These are phyloP conservation scores for Adiantum capillusveneris DNA, from an alignment of 75 land plant species.

Conservation along the genomic window DNA sequence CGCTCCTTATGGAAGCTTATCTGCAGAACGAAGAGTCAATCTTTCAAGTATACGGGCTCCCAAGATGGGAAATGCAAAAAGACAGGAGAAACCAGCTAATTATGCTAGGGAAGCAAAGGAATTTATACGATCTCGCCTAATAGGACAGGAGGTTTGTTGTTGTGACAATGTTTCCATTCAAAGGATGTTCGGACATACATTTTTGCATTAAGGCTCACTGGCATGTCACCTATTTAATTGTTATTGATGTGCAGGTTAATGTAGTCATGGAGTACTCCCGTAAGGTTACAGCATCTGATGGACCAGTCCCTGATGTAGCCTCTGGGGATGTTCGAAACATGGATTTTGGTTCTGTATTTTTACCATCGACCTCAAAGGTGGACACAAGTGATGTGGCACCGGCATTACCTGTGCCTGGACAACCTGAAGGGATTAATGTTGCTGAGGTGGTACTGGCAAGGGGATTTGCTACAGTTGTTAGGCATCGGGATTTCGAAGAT, in stretches of 20 bases:
- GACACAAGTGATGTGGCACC: conserved; percentile 41
- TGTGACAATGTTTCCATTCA: not conserved
- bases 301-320: conserved; percentile 30
- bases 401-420: conserved; percentile 24
- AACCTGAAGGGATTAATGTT: conserved; percentile 71
- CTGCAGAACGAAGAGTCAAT: conserved; percentile 86
- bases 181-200: too few relatives aligned
- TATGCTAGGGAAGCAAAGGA: conserved; percentile 97
- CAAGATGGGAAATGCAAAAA: conserved; percentile 73
- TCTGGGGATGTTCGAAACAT: conserved; percentile 58
- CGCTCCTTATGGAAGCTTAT: conserved; percentile 61
- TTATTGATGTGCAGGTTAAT: conserved; percentile 52
- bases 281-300: conserved; percentile 60
- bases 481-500: conserved; percentile 96
- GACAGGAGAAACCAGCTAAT: conserved; percentile 60
- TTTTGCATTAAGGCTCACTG: too few relatives aligned
- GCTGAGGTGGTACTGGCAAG: conserved; percentile 75
- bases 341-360: conserved; percentile 97
- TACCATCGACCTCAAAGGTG: conserved; percentile 46
- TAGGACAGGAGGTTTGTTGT: conserved; percentile 68
- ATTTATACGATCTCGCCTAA: conserved; percentile 68
- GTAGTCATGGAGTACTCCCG: conserved; percentile 97
- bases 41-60: conserved; percentile 94
- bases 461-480: conserved; percentile 76
- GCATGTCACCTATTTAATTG: too few relatives aligned